Evolutionary conservation across 768 basidiomycete genomes (phyloP).

Genomic region (Psilocybe azurescens): DNA sequence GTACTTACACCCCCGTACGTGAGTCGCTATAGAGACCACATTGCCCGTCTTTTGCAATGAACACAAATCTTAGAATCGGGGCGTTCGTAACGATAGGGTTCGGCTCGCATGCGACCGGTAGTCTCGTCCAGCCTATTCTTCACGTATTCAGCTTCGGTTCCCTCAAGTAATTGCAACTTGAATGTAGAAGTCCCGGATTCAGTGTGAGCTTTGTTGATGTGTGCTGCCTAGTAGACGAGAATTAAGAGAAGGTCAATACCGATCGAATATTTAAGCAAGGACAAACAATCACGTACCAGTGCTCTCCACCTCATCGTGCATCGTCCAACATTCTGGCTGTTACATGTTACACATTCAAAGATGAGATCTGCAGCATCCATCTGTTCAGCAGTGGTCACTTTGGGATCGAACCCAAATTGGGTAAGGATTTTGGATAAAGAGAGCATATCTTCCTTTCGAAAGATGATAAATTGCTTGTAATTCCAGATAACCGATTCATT

Average conservation of each 20-base stretch:
- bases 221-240: background rate
- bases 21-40: background rate
- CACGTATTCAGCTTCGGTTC: background rate
- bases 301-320: conserved; percentile 29
- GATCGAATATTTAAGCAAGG: background rate
- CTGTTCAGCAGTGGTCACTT: conserved; percentile 22
- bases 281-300: conserved; percentile 8
- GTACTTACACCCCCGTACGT: background rate
- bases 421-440: background rate
- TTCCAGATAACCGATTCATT: background rate
- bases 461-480: background rate
- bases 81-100: background rate
- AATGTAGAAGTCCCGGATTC: background rate
- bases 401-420: conserved; percentile 21
- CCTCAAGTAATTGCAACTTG: background rate
- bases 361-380: conserved; percentile 30
- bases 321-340: conserved; percentile 18
- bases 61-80: background rate
- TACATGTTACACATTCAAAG: conserved; percentile 30
- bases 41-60: background rate
- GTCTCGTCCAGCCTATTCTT: background rate
- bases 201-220: background rate
- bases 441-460: background rate
- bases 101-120: background rate
- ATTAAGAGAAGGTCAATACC: background rate